Evolutionary conservation across 1,284 basidiomycete species (phyloP), one percentile per base, ranked within the genome.

Genomic region (Rhodotorula sp.): DNA sequence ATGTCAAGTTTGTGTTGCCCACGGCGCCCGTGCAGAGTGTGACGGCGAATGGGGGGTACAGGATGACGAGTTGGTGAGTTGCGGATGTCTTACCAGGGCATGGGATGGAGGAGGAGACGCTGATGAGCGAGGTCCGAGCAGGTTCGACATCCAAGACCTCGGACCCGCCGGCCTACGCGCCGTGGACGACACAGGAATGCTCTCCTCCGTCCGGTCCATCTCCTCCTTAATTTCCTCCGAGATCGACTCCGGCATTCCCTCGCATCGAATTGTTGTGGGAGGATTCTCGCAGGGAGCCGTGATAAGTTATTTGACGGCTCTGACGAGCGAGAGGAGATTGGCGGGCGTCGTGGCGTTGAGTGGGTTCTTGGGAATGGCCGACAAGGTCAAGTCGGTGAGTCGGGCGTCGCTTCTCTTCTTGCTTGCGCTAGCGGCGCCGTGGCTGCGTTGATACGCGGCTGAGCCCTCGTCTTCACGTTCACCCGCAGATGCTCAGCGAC

Each of bases 201-300:
- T 90, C 47, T 79, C 85, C 46, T 87, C 89, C 36, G 84, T 86
- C 24, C 81, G 83, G 47, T 79, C 82, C 29, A 84, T 95, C 74
- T 88, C 89, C 77, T 80, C 84, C 67, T 82, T 94, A 71, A 88
- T 96, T 77, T 84, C 86, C 22, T 83, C 84, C 7, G 93, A 95
- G 79, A 83, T 92, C 46, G 86, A 88, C 66, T 82, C 83, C 22
- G 91, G 90, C 34, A 86, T 10, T 81, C 88, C 34, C 83, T 84
- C 32, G 39, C 58, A 60, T 15, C 47, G 58, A 19, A 53, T 66
- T 20, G 46, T 66, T n/a, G 68, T 95, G 36, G 92, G 91, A 46
- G 93, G 94, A 2, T 96, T 95, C 82, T 89, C 87, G 69, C 93
- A 95, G 80, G 93, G 61, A 15, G 52, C 34, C 29, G 61, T 54